These are phyloP conservation scores for Phanerodontia chrysosporium DNA, from an alignment of 768 basidiomycete genomes.

Conservation along the genomic window DNA sequence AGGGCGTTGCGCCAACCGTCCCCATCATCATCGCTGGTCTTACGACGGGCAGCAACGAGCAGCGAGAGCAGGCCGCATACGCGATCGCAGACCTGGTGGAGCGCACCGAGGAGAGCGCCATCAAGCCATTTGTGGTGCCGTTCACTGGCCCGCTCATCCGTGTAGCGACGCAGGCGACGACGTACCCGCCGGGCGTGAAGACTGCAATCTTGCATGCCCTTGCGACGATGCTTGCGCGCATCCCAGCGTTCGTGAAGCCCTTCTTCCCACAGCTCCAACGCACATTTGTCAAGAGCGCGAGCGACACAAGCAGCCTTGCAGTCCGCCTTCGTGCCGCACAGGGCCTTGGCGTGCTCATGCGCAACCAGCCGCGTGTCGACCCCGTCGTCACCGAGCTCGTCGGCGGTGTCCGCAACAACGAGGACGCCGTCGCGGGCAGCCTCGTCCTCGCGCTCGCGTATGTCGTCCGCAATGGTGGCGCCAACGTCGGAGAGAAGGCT, in stretches of 20 bases:
- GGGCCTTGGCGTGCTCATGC: conserved; percentile 88
- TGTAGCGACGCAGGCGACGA: conserved; percentile 85
- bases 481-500: conserved; percentile 75
- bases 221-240: conserved; percentile 77
- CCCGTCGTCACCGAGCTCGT: conserved; percentile 91
- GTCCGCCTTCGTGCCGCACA: conserved; percentile 81
- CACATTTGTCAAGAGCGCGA: conserved; percentile 91
- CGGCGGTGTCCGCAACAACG: conserved; percentile 54
- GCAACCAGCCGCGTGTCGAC: conserved; percentile 84
- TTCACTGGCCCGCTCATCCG: conserved; percentile 95
- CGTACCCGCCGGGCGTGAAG: conserved; percentile 92
- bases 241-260: conserved; percentile 88
- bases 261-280: conserved; percentile 98
- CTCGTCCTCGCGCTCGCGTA: conserved; percentile 72
- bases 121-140: conserved; percentile 94
- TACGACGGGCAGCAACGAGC: conserved; percentile 91
- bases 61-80: conserved; percentile 91
- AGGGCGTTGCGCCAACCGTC: conserved; percentile 79
- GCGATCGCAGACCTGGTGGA: conserved; percentile 96
- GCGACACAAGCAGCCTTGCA: conserved; percentile 70
- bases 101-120: conserved; percentile 73
- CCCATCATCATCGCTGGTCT: conserved; percentile 91
- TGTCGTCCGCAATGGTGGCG: conserved; percentile 64
- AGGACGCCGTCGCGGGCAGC: conserved; percentile 68
- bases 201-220: conserved; percentile 85